These are phyloP conservation scores for Sanghuangporus weigelae DNA, from an alignment of 1,284 basidiomycete genomes.

Conservation along the genomic window DNA sequence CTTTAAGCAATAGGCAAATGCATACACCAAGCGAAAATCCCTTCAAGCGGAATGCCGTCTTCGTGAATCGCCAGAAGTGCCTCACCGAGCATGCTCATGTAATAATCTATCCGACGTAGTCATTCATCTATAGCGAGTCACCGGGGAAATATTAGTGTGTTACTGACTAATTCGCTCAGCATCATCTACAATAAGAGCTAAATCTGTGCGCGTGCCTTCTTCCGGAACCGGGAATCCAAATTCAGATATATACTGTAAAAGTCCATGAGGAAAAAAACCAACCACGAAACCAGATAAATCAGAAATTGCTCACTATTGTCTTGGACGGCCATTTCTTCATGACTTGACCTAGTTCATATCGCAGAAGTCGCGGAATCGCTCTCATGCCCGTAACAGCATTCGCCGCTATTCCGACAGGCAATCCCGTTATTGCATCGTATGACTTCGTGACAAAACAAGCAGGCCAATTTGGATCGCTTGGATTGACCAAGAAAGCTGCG, in stretches of 20 bases:
- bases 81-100: constrained; percentile 39
- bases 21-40: constrained; percentile 40
- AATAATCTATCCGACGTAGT: constrained; percentile 30
- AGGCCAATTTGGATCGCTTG: constrained; percentile 39
- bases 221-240: constrained; percentile 42
- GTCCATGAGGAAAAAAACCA: not conserved
- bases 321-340: constrained; percentile 39
- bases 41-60: constrained; percentile 37
- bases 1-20: constrained; percentile 3
- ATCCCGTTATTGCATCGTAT: constrained; percentile 37
- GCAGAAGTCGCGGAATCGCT: constrained; percentile 37
- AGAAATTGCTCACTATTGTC: constrained; percentile 33
- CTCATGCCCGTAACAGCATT: constrained; percentile 38
- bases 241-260: constrained; percentile 37
- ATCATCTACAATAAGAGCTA: constrained; percentile 42
- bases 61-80: constrained; percentile 38
- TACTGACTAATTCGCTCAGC: constrained; percentile 37
- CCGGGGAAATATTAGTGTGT: not conserved
- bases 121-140: not conserved
- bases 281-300: not conserved
- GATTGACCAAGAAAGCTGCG: constrained; percentile 34
- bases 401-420: constrained; percentile 37
- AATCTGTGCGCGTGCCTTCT: constrained; percentile 33
- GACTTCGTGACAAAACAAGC: constrained; percentile 33
- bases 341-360: constrained; percentile 32